A percentile compares a stretch with the other conserved stretches of the same genome.
phyloP scores from a whole-genome alignment of 2,329 filamentous ascomycete genomes.

The Cercospora janseana region DNA sequence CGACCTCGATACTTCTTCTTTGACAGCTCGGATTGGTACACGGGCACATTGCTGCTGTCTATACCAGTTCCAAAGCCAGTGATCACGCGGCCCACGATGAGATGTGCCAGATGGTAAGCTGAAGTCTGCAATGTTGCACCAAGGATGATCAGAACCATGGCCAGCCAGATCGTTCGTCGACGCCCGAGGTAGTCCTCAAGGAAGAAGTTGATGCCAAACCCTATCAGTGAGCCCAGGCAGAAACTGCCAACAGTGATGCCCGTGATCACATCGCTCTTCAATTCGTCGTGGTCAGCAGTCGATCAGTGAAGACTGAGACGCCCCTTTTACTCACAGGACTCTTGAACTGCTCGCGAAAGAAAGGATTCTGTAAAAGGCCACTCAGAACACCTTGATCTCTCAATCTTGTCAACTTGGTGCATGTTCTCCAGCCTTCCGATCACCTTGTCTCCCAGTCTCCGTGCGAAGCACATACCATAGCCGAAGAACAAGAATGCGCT shows the following conservation, averaged over 20 bases:
- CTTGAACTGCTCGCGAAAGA: constrained; percentile 25
- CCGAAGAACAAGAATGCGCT: constrained; percentile 27
- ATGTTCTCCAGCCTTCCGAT: too few species aligned
- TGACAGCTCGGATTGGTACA: constrained; percentile 48
- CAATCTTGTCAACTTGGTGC: too few species aligned
- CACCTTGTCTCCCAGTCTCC: too few species aligned
- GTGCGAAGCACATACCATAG: constrained; percentile 7
- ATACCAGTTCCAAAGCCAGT: constrained; percentile 49
- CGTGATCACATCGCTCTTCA: constrained; percentile 17
- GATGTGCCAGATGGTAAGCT: constrained; percentile 40
- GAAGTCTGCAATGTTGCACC: constrained; percentile 43
- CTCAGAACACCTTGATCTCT: constrained; percentile 23
- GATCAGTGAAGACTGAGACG: too few species aligned
- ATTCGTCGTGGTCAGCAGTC: too few species aligned
- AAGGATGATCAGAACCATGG: constrained; percentile 50
- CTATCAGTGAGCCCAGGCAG: constrained; percentile 60
- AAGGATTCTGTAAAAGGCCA: constrained; percentile 27
- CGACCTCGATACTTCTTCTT: constrained; percentile 29
- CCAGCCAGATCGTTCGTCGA: constrained; percentile 50
- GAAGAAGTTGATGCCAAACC: constrained; percentile 50
- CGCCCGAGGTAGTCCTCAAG: constrained; percentile 52
- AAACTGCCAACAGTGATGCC: constrained; percentile 50
- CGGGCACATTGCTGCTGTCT: constrained; percentile 37
- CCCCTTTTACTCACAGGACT: constrained; percentile 14
- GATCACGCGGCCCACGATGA: constrained; percentile 51